Evolutionary conservation across 805 yeast species (phyloP), one percentile per base, ranked within the genome.

Genomic region (Saccharomycopsis sp.): DNA sequence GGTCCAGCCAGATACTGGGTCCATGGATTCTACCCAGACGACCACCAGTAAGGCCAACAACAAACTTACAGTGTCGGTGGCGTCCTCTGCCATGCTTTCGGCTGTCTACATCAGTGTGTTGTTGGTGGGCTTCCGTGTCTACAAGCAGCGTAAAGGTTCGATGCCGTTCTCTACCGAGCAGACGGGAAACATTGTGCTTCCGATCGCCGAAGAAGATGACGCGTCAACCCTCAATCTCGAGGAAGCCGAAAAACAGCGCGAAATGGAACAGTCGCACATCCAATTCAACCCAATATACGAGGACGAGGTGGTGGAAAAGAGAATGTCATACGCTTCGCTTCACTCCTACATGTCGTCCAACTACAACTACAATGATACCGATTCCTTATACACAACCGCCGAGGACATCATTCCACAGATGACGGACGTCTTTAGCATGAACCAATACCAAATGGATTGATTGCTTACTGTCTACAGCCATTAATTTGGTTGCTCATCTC

Each of bases 31-130:
- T 52, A 63, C 72, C 8, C 53, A 61, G 3, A 52, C 62, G 38
- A 62, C 53, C 22, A 54, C 63, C 5, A 66, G 67, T 3, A 55
- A 70, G 3, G 63, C 70, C 2, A 66, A 69, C 44, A 69, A 72
- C 58, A 73, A 72, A 60, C 73, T 89, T 23, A 85, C 87, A 24
- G 97, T 96, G 42, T 81, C 91, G 56, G 85, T 93, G 14, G 78
- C 89, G 47, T 97, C 97, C 53, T 84, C 96, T 3, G 84, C 89
- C 34, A 83, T 81, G 14, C 97, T 97, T 57, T 85, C 89, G 52
- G 74, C 80, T 5, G 73, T 81, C 8, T 87, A 88, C 69, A 80
- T 88, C 67, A 75, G 82, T 0, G 72, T 81, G 20, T 78, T 90
- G 76, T 74, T 83, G 57, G 67, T 84, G 47, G 73, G 81, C 63